Conservation (phyloP, 768 basidiomycete species). For the Tylopilus balloui region DNA sequence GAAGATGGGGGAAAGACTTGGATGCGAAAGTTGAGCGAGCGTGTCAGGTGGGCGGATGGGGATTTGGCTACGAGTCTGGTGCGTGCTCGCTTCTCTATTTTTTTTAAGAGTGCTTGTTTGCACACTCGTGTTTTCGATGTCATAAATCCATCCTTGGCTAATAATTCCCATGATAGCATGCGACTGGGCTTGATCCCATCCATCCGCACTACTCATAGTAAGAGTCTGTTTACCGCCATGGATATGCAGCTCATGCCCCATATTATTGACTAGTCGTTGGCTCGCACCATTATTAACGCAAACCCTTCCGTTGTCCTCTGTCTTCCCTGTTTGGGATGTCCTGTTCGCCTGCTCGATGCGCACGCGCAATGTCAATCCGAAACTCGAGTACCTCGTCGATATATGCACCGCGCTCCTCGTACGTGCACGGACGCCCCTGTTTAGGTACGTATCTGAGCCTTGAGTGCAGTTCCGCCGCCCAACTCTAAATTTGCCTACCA, state of each 20-base stretch:
- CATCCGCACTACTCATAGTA: conserved; percentile 81
- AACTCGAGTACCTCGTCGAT: conserved; percentile 66
- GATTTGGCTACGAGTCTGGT: conserved; percentile 63
- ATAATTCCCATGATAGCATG: conserved; percentile 40
- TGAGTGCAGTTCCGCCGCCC: background rate
- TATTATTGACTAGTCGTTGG: conserved; percentile 54
- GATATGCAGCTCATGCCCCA: background rate
- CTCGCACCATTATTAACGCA: conserved; percentile 67
- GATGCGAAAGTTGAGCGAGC: conserved; percentile 59
- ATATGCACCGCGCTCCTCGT: conserved; percentile 68
- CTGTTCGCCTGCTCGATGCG: conserved; percentile 58
- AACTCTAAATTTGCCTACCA: background rate
- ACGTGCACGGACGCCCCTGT: conserved; percentile 48
- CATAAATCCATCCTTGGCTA: background rate
- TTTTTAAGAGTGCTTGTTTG: background rate
- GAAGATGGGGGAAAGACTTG: conserved; percentile 58
- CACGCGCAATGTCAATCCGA: conserved; percentile 49
- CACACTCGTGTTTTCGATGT: background rate
- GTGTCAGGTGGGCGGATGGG: conserved; percentile 56
- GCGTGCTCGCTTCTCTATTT: background rate
- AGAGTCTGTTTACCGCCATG: conserved; percentile 23
- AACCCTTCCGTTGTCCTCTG: conserved; percentile 58
- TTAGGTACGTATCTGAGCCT: conserved; percentile 41
- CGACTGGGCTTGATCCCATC: conserved; percentile 62
- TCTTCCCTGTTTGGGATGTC: conserved; percentile 66